Percentiles rank a stretch among this genome's conserved stretches.
These are phyloP conservation scores for Maudiozyma pseudohumilis DNA, from an alignment of 805 yeast species.

Conservation along the genomic window DNA sequence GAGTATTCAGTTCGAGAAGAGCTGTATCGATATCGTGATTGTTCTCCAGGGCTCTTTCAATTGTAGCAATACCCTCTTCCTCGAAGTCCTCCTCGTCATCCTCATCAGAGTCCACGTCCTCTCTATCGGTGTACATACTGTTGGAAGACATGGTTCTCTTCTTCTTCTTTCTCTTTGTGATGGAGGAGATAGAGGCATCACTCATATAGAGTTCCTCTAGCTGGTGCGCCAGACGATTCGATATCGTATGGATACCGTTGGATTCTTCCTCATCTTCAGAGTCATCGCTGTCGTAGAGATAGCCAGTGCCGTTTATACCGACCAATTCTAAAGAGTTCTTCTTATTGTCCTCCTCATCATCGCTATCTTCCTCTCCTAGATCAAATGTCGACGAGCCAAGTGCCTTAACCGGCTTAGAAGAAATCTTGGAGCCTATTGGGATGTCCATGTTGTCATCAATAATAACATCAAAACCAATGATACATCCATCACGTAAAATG, in stretches of 20 bases:
- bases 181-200: conserved; percentile 49
- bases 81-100: conserved; percentile 67
- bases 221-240: conserved; percentile 35
- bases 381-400: conserved; percentile 23
- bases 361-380: conserved; percentile 12
- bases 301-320: conserved; percentile 32
- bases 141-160: conserved; percentile 35
- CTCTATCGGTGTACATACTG: conserved; percentile 37
- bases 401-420: conserved; percentile 36
- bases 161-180: conserved; percentile 37
- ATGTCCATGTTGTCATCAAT: conserved; percentile 47
- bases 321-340: conserved; percentile 17
- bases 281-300: conserved; percentile 29
- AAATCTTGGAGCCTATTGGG: conserved; percentile 42
- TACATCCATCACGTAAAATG: conserved; percentile 54
- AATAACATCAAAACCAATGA: conserved; percentile 66
- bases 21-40: conserved; percentile 94
- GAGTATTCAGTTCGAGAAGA: conserved; percentile 78
- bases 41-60: conserved; percentile 82
- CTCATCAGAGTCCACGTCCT: conserved; percentile 31
- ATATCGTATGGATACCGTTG: conserved; percentile 16
- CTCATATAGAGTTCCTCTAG: conserved; percentile 41
- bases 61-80: conserved; percentile 87
- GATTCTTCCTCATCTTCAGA: conserved; percentile 26
- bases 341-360: conserved; percentile 13